These are phyloP conservation scores for Phylloporus rhodoxanthus DNA, from an alignment of 768 basidiomycete genomes.

Conservation along the genomic window DNA sequence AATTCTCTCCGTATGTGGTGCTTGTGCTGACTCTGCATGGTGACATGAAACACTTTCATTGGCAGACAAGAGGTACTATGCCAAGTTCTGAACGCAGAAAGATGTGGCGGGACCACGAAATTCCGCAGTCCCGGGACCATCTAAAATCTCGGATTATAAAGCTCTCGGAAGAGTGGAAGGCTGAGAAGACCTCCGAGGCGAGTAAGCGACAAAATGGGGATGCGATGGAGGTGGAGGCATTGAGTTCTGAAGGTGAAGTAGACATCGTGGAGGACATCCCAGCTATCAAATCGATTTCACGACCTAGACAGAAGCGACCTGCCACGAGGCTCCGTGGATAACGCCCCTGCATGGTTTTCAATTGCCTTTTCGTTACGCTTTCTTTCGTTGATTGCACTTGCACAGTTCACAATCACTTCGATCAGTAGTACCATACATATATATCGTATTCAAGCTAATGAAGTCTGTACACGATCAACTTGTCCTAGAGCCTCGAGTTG, in stretches of 20 bases:
- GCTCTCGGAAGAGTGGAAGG: constrained; percentile 53
- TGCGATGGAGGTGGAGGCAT: constrained; percentile 11
- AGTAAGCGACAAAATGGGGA: constrained; percentile 26
- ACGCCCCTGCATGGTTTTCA: constrained; percentile 4
- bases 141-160: constrained; percentile 37
- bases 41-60: constrained; percentile 5
- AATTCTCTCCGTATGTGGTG: constrained; percentile 35
- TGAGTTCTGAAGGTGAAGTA: constrained; percentile 37
- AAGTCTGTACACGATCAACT: neutral
- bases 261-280: constrained; percentile 33
- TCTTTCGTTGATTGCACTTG: constrained; percentile 4
- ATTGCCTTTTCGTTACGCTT: neutral
- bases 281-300: constrained; percentile 5
- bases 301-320: constrained; percentile 11
- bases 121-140: constrained; percentile 42
- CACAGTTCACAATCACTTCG: neutral
- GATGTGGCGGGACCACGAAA: constrained; percentile 50
- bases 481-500: neutral
- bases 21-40: neutral
- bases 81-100: constrained; percentile 35
- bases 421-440: constrained; percentile 18
- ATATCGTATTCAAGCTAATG: constrained; percentile 12
- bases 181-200: constrained; percentile 33
- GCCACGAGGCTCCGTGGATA: constrained; percentile 28
- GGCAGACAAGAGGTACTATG: constrained; percentile 30